Conservation (phyloP, 371 early-diverging fungal genomes). For the Mortierella sp. region DNA sequence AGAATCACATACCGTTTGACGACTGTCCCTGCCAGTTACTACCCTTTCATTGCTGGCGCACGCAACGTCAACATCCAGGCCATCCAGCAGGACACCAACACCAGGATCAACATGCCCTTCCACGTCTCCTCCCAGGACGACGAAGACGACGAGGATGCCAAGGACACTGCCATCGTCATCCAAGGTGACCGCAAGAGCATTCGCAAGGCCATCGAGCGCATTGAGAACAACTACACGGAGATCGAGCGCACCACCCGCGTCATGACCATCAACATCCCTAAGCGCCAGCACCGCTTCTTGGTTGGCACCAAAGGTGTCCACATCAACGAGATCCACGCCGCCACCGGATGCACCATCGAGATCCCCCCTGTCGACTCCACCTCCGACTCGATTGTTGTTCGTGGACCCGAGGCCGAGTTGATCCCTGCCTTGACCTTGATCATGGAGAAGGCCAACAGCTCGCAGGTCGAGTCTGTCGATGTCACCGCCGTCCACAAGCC, state of each 20-base stretch:
- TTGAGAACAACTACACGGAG: slow-evolving; percentile 71
- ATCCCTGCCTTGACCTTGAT: slow-evolving; percentile 78
- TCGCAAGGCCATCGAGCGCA: slow-evolving; percentile 69
- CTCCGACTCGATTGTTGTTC: slow-evolving; percentile 83
- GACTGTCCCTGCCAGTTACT: slow-evolving; percentile 72
- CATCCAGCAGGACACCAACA: slow-evolving; percentile 74
- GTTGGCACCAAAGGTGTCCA: slow-evolving; percentile 86
- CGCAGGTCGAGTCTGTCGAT: slow-evolving; percentile 68
- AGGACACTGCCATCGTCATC: slow-evolving; percentile 69
- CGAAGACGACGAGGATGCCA: slow-evolving; percentile 60
- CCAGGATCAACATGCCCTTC: slow-evolving; percentile 87
- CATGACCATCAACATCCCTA: slow-evolving; percentile 80
- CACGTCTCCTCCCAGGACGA: slow-evolving; percentile 61
- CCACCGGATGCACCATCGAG: slow-evolving; percentile 88
- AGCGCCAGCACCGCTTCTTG: slow-evolving; percentile 93
- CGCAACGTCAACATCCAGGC: slow-evolving; percentile 68
- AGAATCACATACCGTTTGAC: slow-evolving; percentile 50
- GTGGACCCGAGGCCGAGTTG: slow-evolving; percentile 82
- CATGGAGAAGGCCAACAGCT: slow-evolving; percentile 83
- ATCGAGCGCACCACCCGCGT: slow-evolving; percentile 75
- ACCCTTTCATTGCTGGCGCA: slow-evolving; percentile 89
- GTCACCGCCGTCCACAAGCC: slow-evolving; percentile 65
- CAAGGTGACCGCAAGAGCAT: slow-evolving; percentile 70
- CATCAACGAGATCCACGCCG: slow-evolving; percentile 83
- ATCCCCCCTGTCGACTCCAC: slow-evolving; percentile 79